These are phyloP conservation scores for Coemansia aciculifera DNA, from an alignment of 192 early-diverging fungal genomes.

Conservation along the genomic window DNA sequence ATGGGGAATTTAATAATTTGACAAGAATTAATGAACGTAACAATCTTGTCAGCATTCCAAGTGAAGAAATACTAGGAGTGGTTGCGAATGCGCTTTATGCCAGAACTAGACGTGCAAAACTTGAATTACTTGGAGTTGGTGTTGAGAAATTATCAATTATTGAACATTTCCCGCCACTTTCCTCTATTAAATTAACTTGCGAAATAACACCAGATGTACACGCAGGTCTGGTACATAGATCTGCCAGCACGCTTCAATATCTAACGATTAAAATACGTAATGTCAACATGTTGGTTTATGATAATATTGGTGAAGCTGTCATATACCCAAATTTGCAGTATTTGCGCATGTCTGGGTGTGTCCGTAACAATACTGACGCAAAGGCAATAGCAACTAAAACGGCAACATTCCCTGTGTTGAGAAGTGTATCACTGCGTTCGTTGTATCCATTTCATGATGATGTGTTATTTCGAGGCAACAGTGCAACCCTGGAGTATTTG, in stretches of 20 bases:
- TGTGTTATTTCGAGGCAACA: slow-evolving; percentile 9
- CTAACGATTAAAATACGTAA: background rate
- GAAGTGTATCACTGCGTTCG: background rate
- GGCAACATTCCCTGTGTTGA: slow-evolving; percentile 2
- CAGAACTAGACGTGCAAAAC: background rate
- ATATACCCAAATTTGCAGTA: background rate
- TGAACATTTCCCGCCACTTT: background rate
- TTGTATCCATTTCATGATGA: background rate
- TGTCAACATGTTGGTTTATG: background rate
- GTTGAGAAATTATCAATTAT: background rate
- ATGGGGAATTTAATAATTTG: no score
- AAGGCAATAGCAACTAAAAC: no score
- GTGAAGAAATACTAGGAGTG: background rate
- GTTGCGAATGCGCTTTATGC: background rate
- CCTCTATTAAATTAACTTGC: no score
- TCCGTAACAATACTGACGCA: no score
- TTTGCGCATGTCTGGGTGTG: background rate
- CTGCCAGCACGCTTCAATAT: background rate
- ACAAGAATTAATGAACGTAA: no score
- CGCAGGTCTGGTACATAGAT: background rate
- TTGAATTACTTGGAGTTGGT: background rate
- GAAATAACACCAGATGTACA: background rate
- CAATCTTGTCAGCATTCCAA: no score
- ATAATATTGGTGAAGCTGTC: background rate
- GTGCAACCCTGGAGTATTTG: slow-evolving; percentile 1